phyloP scores from a whole-genome alignment of 2,329 filamentous ascomycete genomes.

The Colletotrichum tropicale region DNA sequence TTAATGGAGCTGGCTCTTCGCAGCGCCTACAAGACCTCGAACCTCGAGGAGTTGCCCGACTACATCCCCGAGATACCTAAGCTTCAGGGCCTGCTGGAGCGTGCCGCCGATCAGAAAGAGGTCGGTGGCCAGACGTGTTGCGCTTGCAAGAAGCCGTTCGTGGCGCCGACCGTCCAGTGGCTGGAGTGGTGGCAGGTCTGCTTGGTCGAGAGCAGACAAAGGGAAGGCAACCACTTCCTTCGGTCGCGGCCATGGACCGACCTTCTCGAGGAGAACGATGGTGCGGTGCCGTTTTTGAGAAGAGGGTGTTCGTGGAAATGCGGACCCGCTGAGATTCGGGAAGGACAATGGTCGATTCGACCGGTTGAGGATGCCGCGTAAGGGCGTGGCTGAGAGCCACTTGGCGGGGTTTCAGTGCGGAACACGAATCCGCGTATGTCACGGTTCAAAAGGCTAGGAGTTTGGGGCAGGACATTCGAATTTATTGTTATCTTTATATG shows the following conservation, averaged over 20 bases:
- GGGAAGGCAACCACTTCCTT: not conserved
- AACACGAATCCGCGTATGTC: not conserved
- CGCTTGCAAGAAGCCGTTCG: constrained; percentile 50
- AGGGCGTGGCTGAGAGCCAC: not conserved
- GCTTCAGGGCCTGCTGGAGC: constrained; percentile 43
- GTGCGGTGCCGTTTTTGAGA: constrained; percentile 49
- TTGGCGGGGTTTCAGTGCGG: not conserved
- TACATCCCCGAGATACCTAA: constrained; percentile 47
- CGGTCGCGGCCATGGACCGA: constrained; percentile 9
- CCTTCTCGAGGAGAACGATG: constrained; percentile 33
- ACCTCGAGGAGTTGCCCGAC: constrained; percentile 45
- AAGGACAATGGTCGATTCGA: constrained; percentile 25
- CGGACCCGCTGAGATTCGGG: constrained; percentile 38
- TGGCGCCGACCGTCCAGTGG: constrained; percentile 62
- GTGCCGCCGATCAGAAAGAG: constrained; percentile 45
- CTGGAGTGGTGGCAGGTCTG: constrained; percentile 62
- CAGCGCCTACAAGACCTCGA: constrained; percentile 46
- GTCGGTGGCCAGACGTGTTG: constrained; percentile 57
- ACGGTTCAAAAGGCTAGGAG: not conserved
- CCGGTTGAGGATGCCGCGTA: not conserved
- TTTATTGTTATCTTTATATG: not conserved
- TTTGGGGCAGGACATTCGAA: not conserved
- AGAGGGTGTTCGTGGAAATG: constrained; percentile 57
- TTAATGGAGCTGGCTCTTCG: constrained; percentile 56
- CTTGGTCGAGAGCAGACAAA: constrained; percentile 23